Evolutionary conservation across 352 stramenopile species (phyloP).

Genomic region (Phytophthora litchii): DNA sequence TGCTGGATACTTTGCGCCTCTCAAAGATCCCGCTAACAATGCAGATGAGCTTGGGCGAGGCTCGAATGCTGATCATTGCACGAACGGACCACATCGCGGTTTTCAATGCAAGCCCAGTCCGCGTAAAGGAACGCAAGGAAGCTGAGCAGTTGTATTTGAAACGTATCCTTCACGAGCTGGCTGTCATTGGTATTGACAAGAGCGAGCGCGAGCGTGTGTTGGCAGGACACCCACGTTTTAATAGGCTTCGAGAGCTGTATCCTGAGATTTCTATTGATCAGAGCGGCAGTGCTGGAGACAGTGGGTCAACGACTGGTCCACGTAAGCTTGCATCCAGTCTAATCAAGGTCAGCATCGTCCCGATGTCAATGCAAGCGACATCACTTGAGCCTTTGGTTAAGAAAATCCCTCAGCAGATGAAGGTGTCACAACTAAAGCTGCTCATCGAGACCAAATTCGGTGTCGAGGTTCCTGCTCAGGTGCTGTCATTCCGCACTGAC

Average conservation of each 20-base stretch:
- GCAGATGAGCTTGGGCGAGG: conserved; percentile 69
- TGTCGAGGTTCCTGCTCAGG: conserved; percentile 48
- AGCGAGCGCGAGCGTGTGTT: conserved; percentile 42
- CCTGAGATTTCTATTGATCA: conserved; percentile 48
- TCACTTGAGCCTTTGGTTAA: conserved; percentile 66
- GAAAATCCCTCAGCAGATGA: conserved; percentile 79
- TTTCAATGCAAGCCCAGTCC: conserved; percentile 75
- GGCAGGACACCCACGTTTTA: conserved; percentile 53
- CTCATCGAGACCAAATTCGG: conserved; percentile 80
- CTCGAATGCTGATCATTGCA: conserved; percentile 73
- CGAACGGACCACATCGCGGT: conserved; percentile 50
- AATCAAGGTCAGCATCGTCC: conserved; percentile 68
- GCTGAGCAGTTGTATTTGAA: conserved; percentile 86
- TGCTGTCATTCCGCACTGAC: conserved; percentile 65
- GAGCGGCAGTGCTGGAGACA: conserved; percentile 4
- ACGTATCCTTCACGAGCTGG: conserved; percentile 75
- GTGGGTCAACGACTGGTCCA: conserved; percentile 24
- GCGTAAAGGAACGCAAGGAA: conserved; percentile 66
- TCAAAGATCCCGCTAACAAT: conserved; percentile 69
- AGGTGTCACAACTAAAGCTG: conserved; percentile 72
- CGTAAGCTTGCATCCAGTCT: conserved; percentile 59
- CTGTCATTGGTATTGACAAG: conserved; percentile 34
- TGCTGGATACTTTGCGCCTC: conserved; percentile 67
- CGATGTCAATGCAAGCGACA: conserved; percentile 75
- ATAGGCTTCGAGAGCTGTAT: conserved; percentile 53